Evolutionary conservation across 371 early-diverging fungal species (phyloP).

Genomic region (Mortierella sp.): DNA sequence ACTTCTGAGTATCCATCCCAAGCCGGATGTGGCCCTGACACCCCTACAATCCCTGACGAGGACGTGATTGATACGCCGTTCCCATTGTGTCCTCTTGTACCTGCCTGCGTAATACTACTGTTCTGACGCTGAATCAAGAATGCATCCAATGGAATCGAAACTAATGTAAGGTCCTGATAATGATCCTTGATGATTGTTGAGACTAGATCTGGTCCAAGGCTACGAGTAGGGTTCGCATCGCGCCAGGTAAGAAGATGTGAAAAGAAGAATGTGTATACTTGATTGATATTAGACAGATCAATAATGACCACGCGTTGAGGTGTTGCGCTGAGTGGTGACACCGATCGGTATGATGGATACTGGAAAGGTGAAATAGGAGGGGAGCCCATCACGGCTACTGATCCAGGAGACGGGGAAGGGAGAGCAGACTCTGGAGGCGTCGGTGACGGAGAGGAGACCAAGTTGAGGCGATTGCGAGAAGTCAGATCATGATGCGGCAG

Average conservation of each 20-base stretch:
- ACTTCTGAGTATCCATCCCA: conserved; percentile 60
- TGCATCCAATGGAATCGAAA: conserved; percentile 48
- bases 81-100: conserved; percentile 48
- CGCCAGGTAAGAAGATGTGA: conserved; percentile 47
- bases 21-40: conserved; percentile 42
- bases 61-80: conserved; percentile 47
- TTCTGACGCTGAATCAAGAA: conserved; percentile 16
- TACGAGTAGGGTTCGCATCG: conserved; percentile 45
- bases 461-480: conserved; percentile 46
- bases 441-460: conserved; percentile 22
- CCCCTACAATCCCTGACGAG: conserved; percentile 17
- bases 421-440: conserved; percentile 22
- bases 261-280: conserved; percentile 47
- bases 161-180: conserved; percentile 45
- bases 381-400: conserved; percentile 21
- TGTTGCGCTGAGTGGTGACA: conserved; percentile 15
- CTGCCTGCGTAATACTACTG: conserved; percentile 19
- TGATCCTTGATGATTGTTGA: conserved; percentile 50
- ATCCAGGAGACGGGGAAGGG: conserved; percentile 22
- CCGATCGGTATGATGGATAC: conserved; percentile 8
- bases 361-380: conserved; percentile 31
- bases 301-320: conserved; percentile 32
- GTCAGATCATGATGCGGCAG: conserved; percentile 39
- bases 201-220: conserved; percentile 48
- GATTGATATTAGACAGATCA: conserved; percentile 44